Base-by-base conservation (phyloP, 129 eudicot genomes). In the Lactuca saligna region DNA sequence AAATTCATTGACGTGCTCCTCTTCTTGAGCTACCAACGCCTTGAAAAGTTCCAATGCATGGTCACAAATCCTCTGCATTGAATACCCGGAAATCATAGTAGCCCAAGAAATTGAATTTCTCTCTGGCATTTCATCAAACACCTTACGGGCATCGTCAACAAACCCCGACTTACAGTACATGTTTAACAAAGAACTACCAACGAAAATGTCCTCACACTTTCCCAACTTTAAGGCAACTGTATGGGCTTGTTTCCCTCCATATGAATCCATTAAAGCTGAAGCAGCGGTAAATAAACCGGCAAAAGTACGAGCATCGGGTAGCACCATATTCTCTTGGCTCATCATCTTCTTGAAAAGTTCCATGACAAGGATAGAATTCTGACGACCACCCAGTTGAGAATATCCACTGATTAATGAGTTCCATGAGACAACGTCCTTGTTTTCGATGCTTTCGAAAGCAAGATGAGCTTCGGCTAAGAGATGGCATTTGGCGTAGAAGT, bases 71-170 rank as follows among this genome's bases (percentile, higher is more conserved):
- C 95, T 71, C 66, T 75, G 76, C 70, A 70, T 76, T 6, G 95
- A 85, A 69, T 89, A 93, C 68, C 99, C 99, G 60, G 92, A 89
- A 54, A 86, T 79, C 88, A 92, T 80, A 2, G 96, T 88, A 48
- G 92, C 87, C 96, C 96, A 89, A 33, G 99, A 57, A 57, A 89
- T 71, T 9, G 97, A 87, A 72, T 89, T 89, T 61, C 86, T 89
- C 37, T 77, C 85, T 13, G 87, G 82, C 99, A 89, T 87, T 79
- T 75, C 81, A 83, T 93, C 98, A 31, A 93, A 93, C 89, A 93
- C 82, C 69, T 82, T 83, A 0, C 96, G 88, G 5, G 85, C 98
- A 54, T 89, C 84, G 0, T 46, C 37, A 16, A 84, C 68, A 38
- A 71, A 44, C 41, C 92, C 95, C 11, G 79, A 41, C 46, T 92